phyloP scores from a whole-genome alignment of 768 basidiomycete genomes.

The Mycena leptocephala region DNA sequence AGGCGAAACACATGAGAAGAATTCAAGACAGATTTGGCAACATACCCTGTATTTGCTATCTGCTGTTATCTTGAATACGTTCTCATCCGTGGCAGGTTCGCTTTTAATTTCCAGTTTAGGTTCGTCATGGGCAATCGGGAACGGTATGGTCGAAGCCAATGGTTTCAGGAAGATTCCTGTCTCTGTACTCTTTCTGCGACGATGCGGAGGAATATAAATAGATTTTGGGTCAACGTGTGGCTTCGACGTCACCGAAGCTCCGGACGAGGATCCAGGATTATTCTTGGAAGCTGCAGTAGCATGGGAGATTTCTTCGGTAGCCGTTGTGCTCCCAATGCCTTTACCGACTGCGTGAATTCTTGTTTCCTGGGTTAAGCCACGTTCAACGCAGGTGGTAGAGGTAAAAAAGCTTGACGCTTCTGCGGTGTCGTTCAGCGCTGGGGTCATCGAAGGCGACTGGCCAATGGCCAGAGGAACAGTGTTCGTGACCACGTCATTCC shows the following conservation, averaged over 20 bases:
- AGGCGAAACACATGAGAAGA: neutral
- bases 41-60: conserved; percentile 16
- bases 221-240: neutral
- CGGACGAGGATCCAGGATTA: neutral
- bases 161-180: conserved; percentile 1
- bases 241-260: neutral
- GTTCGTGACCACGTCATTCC: neutral
- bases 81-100: neutral
- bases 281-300: neutral
- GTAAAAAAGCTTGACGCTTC: neutral
- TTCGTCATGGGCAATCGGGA: neutral
- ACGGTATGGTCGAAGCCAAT: conserved; percentile 2
- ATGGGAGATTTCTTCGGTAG: too few species aligned
- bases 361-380: neutral
- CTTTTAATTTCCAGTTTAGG: neutral
- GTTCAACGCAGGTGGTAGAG: neutral
- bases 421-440: neutral
- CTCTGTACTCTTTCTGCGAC: neutral
- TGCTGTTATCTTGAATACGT: neutral
- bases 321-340: too few species aligned
- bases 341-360: neutral
- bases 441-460: neutral
- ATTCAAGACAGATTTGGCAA: neutral
- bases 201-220: neutral
- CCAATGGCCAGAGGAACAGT: neutral